Conservation (phyloP, 495 filamentous ascomycete species). For the Xylaria flabelliformis region DNA sequence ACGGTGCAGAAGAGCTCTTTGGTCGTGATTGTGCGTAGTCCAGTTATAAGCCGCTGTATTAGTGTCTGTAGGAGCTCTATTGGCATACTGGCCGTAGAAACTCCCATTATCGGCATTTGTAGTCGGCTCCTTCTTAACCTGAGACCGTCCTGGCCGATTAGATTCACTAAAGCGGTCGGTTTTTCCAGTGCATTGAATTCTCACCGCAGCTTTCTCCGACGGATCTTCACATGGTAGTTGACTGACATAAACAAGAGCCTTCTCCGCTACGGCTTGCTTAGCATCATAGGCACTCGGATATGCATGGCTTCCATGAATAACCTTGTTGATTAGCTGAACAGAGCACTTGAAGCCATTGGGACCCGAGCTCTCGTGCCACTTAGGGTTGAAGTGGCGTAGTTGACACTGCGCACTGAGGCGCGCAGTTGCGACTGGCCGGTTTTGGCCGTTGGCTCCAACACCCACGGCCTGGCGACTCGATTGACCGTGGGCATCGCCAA, state of each 20-base stretch:
- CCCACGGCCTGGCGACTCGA: neutral
- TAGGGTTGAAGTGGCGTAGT: slow-evolving; percentile 41
- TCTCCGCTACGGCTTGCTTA: slow-evolving; percentile 26
- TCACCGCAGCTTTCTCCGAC: slow-evolving; percentile 5
- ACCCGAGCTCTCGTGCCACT: slow-evolving; percentile 26
- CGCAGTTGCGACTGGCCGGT: slow-evolving; percentile 15
- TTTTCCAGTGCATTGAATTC: neutral
- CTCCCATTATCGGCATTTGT: neutral
- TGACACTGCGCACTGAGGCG: slow-evolving; percentile 38
- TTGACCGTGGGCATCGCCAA: slow-evolving; percentile 2
- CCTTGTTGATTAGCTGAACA: slow-evolving; percentile 25
- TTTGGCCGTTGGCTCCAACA: neutral
- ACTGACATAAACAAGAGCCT: slow-evolving; percentile 23
- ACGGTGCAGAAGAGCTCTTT: slow-evolving; percentile 15
- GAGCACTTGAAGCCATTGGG: slow-evolving; percentile 25
- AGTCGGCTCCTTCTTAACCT: slow-evolving; percentile 14
- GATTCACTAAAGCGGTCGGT: slow-evolving; percentile 4
- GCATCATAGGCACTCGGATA: slow-evolving; percentile 24
- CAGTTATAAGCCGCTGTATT: slow-evolving; percentile 16
- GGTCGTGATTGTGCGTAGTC: slow-evolving; percentile 2
- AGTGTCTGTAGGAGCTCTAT: slow-evolving; percentile 3
- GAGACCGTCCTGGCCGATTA: slow-evolving; percentile 1
- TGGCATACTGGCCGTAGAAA: slow-evolving; percentile 10
- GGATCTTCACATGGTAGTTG: slow-evolving; percentile 14
- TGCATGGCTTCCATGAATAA: neutral